Evolutionary conservation across 2,329 filamentous ascomycete species (phyloP), one percentile per base, ranked within the genome.

Genomic region (Paramyrothecium sp.): DNA sequence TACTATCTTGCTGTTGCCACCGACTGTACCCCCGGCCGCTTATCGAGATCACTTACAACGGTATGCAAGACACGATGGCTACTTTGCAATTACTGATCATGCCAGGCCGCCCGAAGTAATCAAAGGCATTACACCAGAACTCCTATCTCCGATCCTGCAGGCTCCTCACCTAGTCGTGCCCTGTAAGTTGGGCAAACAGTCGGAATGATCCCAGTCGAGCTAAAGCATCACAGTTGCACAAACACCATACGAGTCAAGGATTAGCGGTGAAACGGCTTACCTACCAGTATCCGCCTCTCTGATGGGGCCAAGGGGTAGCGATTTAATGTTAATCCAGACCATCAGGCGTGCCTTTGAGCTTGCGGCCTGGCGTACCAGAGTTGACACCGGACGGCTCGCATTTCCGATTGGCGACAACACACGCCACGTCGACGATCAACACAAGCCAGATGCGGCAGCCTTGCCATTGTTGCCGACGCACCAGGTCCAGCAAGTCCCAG

Each of bases 151-250:
- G 1, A 53, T 73, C 7, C 63, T 76, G 23, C 66, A 65, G 23
- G 56, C 62, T 30, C 71, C 73, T 2, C 62, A 73, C 26, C 60
- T 76, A 7, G 60, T 69, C 7, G 63, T 71, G 16, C 73, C 73
- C 33, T 71, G 73, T 75, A 65, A 66, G 73, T 67, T 33, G 2
- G 21, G 7, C 54, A 19, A 3, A 8, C 26, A 30, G 26, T 30
- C 26, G 10, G 10, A 30, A 10, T 30, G 26, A 30, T 30, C 13
- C 1, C 44, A 41, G 7, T 38, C 46, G 33, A 16, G 34, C 20
- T 12, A 55, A n/a, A 47, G 26, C 10, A 54, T 17, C 41, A 26
- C 22, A 71, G 71, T 74, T 41, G 64, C 64, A 0, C 69, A 75
- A 53, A 49, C 67, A 7, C 61, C 69, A 1, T 73, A 73, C 34